A percentile compares a stretch with the other conserved stretches of the same genome.
phyloP scores from a whole-genome alignment of 2,329 filamentous ascomycete species.

The Epichloe amarillans region DNA sequence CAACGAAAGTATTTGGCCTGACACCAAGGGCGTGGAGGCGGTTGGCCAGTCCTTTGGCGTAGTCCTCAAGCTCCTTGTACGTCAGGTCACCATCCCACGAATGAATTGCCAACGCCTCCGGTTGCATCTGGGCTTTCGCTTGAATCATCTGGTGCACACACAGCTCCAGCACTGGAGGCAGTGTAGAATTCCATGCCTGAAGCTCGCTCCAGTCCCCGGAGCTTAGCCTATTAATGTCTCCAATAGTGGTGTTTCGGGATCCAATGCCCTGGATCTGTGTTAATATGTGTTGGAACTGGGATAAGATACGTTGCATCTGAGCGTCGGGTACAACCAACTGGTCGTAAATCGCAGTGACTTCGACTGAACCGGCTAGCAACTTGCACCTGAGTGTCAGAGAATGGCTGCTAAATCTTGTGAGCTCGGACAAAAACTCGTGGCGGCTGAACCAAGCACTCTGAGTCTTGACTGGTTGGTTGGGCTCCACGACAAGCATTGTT shows the following conservation, averaged over 20 bases:
- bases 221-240: background rate
- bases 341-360: background rate
- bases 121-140: background rate
- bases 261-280: background rate
- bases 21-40: background rate
- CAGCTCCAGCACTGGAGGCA: too few relatives aligned
- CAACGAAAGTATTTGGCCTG: background rate
- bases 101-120: background rate
- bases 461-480: background rate
- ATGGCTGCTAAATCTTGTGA: background rate
- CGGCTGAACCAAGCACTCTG: background rate
- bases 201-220: background rate
- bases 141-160: background rate
- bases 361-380: background rate
- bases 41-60: background rate
- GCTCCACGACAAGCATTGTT: background rate
- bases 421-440: background rate
- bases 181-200: background rate
- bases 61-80: background rate
- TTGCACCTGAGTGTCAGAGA: background rate
- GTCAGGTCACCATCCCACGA: background rate
- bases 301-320: background rate
- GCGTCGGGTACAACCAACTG: background rate
- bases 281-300: background rate
- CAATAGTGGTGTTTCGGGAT: background rate